Base-by-base conservation (phyloP, 345 rosid species). In the Brassica juncea region DNA sequence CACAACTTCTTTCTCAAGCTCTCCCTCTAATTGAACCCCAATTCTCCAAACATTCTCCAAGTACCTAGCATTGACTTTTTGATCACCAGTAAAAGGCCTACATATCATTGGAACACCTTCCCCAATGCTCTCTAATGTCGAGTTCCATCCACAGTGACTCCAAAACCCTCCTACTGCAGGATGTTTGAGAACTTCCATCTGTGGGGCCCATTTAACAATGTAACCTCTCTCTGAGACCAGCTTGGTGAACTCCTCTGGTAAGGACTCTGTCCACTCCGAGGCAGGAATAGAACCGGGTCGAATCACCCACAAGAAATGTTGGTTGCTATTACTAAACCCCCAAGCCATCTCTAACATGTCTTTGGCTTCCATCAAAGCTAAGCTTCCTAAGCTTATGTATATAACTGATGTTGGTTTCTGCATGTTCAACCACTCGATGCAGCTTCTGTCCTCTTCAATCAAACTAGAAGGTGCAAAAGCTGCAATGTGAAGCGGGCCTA, bases 331-430 rank as follows among this genome's bases (percentile, higher is more conserved):
- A 6, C 80, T 83, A 6, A 87, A 30, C 1, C 84, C 88, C 82
- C 84, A 47, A 15, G 82, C 84, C 82, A 84, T 81, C 55, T 84
- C 82, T 68, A 61, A 55, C 74, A 57, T 2, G 14, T 81, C 84
- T 44, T 81, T 68, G 35, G 66, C 39, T 66, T 72, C 42, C 71
- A 73, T 71, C 28, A 84, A 58, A 72, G 77, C 84, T 4, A 86
- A 54, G 71, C 88, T 89, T 25, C 97, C 97, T 49, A 94, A 86
- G 77, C 92, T 83, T 37, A 94, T 78, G 76, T 90, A 92, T 0
- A 82, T 83, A 14, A 90, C 91, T 0, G 96, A 88, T 4, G 77
- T 66, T 12, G 71, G 79, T 57, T 81, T 34, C 5, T 77, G 90
- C 21, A 68, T 76, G 79, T 84, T 68, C 47, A 94, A 58, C 91